A percentile compares a stretch with the other conserved stretches of the same genome.
These are phyloP conservation scores for Kwoniella botswanensis DNA, from an alignment of 768 basidiomycete species.

Conservation along the genomic window DNA sequence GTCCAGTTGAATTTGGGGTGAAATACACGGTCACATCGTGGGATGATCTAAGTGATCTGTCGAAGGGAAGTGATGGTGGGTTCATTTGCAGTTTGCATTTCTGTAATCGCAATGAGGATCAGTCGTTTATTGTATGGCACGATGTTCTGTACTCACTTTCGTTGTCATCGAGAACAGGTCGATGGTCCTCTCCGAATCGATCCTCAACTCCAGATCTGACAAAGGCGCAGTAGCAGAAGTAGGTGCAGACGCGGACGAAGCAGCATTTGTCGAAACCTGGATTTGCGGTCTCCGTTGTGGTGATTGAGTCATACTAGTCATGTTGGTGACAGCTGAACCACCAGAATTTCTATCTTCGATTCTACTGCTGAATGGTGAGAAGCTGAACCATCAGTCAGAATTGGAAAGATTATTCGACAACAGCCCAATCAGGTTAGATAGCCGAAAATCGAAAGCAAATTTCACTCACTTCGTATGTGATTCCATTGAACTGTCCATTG, in stretches of 20 bases:
- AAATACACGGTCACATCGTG: slow-evolving; percentile 75
- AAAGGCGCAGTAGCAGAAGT: slow-evolving; percentile 61
- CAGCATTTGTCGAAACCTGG: slow-evolving; percentile 15
- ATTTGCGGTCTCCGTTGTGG: slow-evolving; percentile 40
- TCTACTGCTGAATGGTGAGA: slow-evolving; percentile 52
- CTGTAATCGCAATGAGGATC: slow-evolving; percentile 60
- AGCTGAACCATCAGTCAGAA: slow-evolving; percentile 34
- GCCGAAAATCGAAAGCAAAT: neutral
- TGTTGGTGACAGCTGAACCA: slow-evolving; percentile 46
- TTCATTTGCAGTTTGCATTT: slow-evolving; percentile 87
- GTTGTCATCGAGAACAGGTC: slow-evolving; percentile 96
- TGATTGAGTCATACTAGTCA: slow-evolving; percentile 43
- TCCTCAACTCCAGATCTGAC: slow-evolving; percentile 76
- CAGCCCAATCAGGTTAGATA: neutral
- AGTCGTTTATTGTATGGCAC: slow-evolving; percentile 1
- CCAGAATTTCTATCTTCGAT: slow-evolving; percentile 48
- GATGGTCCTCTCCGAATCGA: slow-evolving; percentile 76
- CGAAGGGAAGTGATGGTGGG: slow-evolving; percentile 76
- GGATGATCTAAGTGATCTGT: slow-evolving; percentile 75
- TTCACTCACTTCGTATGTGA: slow-evolving; percentile 49
- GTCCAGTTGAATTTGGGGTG: slow-evolving; percentile 71
- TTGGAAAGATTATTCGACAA: neutral
- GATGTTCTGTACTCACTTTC: slow-evolving; percentile 66
- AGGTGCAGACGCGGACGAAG: slow-evolving; percentile 20
- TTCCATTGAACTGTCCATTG: slow-evolving; percentile 46